A percentile compares a stretch with the other conserved stretches of the same genome.
phyloP scores from a whole-genome alignment of 805 yeast species.

The Spathaspora hagerdaliae region DNA sequence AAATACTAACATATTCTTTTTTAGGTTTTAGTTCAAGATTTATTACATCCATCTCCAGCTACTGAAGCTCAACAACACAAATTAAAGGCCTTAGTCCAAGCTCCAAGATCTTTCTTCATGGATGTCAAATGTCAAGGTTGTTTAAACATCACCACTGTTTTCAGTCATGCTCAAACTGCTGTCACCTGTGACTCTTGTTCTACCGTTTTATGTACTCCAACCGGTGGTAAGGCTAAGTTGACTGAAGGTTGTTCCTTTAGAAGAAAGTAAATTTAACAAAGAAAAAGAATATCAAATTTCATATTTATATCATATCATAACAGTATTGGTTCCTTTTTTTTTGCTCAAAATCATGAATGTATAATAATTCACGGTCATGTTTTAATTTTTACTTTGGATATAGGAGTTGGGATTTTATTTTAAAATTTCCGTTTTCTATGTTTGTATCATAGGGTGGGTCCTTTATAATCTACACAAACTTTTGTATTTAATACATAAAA shows the following conservation, averaged over 20 bases:
- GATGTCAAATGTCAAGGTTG: constrained; percentile 99
- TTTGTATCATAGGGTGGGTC: constrained; percentile 4
- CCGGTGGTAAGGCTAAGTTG: constrained; percentile 99
- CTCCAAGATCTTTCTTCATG: constrained; percentile 99
- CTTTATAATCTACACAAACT: background rate
- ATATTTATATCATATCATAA: background rate
- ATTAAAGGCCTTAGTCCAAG: constrained; percentile 93
- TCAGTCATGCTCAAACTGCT: constrained; percentile 99
- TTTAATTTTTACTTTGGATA: background rate
- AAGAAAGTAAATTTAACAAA: constrained; percentile 68
- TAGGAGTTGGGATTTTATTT: background rate
- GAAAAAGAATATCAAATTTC: background rate
- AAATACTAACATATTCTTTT: constrained; percentile 16
- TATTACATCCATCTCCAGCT: constrained; percentile 96
- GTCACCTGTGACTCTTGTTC: constrained; percentile 99
- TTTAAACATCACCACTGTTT: constrained; percentile 97
- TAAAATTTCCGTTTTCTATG: background rate
- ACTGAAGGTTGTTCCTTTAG: constrained; percentile 99
- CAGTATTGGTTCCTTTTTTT: background rate
- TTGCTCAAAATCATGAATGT: constrained; percentile 1
- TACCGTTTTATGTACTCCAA: constrained; percentile 96
- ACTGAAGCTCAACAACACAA: constrained; percentile 96
- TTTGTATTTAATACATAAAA: constrained; percentile 4
- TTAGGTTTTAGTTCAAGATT: constrained; percentile 97
- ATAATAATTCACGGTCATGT: constrained; percentile 1